Base-by-base conservation (phyloP, 192 early-diverging fungal genomes). In the Entophlyctis luteolus region DNA sequence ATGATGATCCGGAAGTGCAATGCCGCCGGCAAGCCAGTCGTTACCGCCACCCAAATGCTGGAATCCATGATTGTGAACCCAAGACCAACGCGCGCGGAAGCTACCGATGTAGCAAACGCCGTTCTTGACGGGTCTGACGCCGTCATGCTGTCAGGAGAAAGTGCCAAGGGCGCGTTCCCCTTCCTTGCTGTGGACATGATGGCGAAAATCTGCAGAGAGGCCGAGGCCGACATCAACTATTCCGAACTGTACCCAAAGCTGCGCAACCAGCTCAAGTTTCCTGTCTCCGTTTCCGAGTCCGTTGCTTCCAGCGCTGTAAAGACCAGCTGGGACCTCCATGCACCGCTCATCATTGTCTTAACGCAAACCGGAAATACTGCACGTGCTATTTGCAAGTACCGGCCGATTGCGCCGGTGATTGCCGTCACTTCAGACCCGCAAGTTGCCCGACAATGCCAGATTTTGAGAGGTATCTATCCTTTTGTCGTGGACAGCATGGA, bases 1-100 rank as follows among this genome's bases (percentile, higher is more conserved):
- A 96, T 94, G 92, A 96, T 98, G 84, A 98, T 91, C 67, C 86
- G 93, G 60, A 96, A 98, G 83, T 95, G 94, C 79, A 98, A 98
- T 70, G 72, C 93, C 45, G 93, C 89, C 35, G 96, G 93, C 50
- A 98, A 96, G 81, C 94, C 93, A 31, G 94, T 95, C 38, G 89
- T 96, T 23, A 90, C 87, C 68, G 96, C 96, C 47, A 98, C 96
- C 34, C 96, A 98, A 84, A 98, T 98, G 96, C 79, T 98, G 49
- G 96, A 77, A 27, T 58, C 60, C 54, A 84, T 84, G 77, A 72
- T 73, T 58, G 65, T 79, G 77, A 96, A 96, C 82, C 96, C 96
- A 55, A 88, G 93, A 39, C 96, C 96, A 18, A 98, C 96, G 33
- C 90, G 96, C 73, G 96, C 96, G 63, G 96, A 98, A 75, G 94